Evolutionary conservation across 495 filamentous ascomycete species (phyloP), one percentile per base, ranked within the genome.

Genomic region (Parathielavia hyrcaniae): DNA sequence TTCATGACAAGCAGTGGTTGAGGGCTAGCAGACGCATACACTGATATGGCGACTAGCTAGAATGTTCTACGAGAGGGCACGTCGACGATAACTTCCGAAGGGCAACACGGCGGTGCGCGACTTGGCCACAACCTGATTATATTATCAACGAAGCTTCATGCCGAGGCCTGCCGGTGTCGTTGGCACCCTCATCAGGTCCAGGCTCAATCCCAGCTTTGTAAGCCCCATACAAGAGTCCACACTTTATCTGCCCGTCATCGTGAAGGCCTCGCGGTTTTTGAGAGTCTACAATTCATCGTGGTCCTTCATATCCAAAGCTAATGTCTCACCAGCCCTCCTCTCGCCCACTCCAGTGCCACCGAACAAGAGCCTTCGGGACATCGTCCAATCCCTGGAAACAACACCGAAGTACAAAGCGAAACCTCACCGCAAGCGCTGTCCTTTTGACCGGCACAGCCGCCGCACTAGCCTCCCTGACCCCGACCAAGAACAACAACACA

Each of bases 81-180:
- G 6, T 30, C 6, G 26, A 30, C 6, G 26, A 30, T 30, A 30
- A 30, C 26, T 30, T 30, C 26, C 26, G 26, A 30, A n/a, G n/a
- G 26, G 26, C 26, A 3, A 30, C 26, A 30, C 6, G 26, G 26
- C 2, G 6, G 2, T 30, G 26, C 26, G 3, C 6, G 26, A 6
- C 26, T 30, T 30, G 26, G 26, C 26, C 26, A 30, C 6, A 30
- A n/a, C 6, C 26, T 30, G 26, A 30, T 10, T 16, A 7, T 26
- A 7, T 26, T 14, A 11, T 7, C 12, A 16, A 20, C 16, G 4
- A 10, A 9, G 45, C 20, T 32, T 41, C 4, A 45, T 58, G 55
- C 55, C 55, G 55, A 58, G 55, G 55, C 55, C 55, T 19, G 19
- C 47, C 19, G 26, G 26, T 10, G 26, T 22, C 3, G 2, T 43